phyloP scores from a whole-genome alignment of 2,329 filamentous ascomycete genomes.

The Fusarium xyrophilum region DNA sequence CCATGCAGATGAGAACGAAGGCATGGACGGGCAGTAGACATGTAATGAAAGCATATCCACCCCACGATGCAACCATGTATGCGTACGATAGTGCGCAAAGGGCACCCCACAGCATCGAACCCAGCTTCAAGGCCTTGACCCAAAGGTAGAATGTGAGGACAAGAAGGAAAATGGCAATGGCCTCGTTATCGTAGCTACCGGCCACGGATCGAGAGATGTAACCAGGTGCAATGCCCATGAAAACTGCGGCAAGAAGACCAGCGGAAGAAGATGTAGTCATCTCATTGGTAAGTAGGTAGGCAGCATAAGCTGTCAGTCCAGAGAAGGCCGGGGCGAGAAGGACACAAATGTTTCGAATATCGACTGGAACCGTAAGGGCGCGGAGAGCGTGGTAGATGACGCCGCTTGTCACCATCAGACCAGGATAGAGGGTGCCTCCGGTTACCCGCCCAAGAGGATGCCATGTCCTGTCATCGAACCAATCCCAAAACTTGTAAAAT shows the following conservation, averaged over 20 bases:
- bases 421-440: slow-evolving; percentile 97
- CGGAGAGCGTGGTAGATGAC: slow-evolving; percentile 94
- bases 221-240: slow-evolving; percentile 97
- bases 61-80: slow-evolving; percentile 99
- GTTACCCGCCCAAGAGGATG: slow-evolving; percentile 98
- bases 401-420: slow-evolving; percentile 98
- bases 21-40: slow-evolving; percentile 94
- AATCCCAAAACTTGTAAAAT: slow-evolving; percentile 99
- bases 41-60: slow-evolving; percentile 99
- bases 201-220: slow-evolving; percentile 98
- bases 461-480: slow-evolving; percentile 99
- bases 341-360: slow-evolving; percentile 98
- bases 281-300: slow-evolving; percentile 95
- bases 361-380: slow-evolving; percentile 87
- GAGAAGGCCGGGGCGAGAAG: slow-evolving; percentile 94
- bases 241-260: slow-evolving; percentile 88
- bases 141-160: slow-evolving; percentile 99
- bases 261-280: slow-evolving; percentile 96
- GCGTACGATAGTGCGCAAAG: slow-evolving; percentile 96
- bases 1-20: slow-evolving; percentile 95
- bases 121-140: slow-evolving; percentile 98
- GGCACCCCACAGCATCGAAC: slow-evolving; percentile 95
- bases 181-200: slow-evolving; percentile 99
- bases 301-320: slow-evolving; percentile 87
- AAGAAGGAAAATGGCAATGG: slow-evolving; percentile 97